Base-by-base conservation (phyloP, 2,329 filamentous ascomycete genomes). In the Aspergillus neoniger region DNA sequence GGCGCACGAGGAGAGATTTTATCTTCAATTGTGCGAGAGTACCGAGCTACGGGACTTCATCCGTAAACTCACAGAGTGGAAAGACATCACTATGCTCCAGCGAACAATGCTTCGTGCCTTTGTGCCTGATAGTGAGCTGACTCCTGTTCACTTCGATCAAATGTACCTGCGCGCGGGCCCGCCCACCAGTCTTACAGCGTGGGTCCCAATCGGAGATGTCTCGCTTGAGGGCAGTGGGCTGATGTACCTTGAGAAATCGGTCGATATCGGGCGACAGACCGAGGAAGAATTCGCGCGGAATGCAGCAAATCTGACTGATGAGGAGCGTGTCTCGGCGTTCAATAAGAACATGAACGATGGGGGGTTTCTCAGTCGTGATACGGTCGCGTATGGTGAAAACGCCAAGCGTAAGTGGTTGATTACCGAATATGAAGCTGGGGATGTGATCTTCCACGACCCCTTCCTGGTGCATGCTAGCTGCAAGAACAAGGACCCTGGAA, bases 381-480 rank as follows among this genome's bases (percentile, higher is more conserved):
- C 65, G 1, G 47, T 61, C 32, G 53, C 39, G 5, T 61, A 44
- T 52, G 68, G 58, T 58, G 64, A 50, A 67, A 69, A 69, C 25
- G 69, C 4, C 6, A 77, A 68, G 12, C 61, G 63, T 77, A 80
- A n/a, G 71, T 63, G 61, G 58, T 44, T 60, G 15, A 62, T 71
- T 5, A 62, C 63, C 12, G 65, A 66, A 36, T 73, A 74, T 59
- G 71, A 74, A 55, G 69, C 70, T n/a, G 72, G 70, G 1, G 72
- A 73, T 66, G 69, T 73, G 8, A 69, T 74, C 15, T 75, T 81
- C 30, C 79, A 80, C 63, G 75, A 76, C 59, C 71, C 77, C 2
- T 78, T 72, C 60, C 69, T 72, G 62, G 71, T 78, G n/a, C 74
- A 79, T 64, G 74, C 69, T 1, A 69, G 69, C n/a, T 68, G 69